These are phyloP conservation scores for Lepidopterella palustris DNA, from an alignment of 495 filamentous ascomycete genomes.

Conservation along the genomic window DNA sequence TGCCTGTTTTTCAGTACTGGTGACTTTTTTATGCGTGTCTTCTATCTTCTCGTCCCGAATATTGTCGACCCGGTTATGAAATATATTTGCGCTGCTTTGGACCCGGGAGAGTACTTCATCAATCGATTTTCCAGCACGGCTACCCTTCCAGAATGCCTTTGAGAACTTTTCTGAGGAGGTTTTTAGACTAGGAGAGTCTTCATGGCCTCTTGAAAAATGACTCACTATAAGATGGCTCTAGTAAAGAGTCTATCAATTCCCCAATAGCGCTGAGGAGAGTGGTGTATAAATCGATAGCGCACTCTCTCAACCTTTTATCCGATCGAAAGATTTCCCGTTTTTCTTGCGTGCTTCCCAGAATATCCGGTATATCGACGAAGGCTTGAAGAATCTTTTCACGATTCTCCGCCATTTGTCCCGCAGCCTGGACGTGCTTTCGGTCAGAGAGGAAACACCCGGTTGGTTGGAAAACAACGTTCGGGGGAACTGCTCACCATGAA, in stretches of 20 bases:
- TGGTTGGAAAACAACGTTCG: too few relatives aligned
- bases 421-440: too few relatives aligned
- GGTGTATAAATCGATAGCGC: not conserved
- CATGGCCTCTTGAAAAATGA: too few relatives aligned
- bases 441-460: too few relatives aligned
- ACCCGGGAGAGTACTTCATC: too few relatives aligned
- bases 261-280: not conserved
- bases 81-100: too few relatives aligned
- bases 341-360: not conserved
- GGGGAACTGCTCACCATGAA: too few relatives aligned
- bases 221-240: not conserved
- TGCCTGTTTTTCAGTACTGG: too few relatives aligned
- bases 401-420: not conserved
- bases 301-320: not conserved
- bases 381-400: not conserved
- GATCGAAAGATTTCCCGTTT: not conserved
- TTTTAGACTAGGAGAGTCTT: too few relatives aligned
- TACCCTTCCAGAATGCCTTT: too few relatives aligned
- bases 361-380: not conserved
- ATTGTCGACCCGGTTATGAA: not conserved
- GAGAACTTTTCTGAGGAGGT: too few relatives aligned
- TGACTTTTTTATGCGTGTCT: not conserved
- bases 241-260: not conserved
- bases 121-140: too few relatives aligned
- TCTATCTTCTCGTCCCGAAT: not conserved